phyloP scores from a whole-genome alignment of 306 rosid species.

The Pyrus communis region DNA sequence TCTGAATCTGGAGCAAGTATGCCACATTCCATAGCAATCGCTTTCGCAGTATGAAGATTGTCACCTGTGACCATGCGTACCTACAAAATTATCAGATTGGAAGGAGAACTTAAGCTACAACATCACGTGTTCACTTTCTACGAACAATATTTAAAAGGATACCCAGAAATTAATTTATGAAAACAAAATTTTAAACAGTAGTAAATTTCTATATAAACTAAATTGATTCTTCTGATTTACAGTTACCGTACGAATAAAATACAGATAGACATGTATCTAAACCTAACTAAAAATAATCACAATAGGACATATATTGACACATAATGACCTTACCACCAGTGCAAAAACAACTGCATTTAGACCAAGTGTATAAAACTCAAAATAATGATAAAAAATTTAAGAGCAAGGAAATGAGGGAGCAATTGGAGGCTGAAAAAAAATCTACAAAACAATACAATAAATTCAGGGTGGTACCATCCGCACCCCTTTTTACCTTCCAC shows the following conservation, averaged over 20 bases:
- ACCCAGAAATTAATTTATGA: neutral
- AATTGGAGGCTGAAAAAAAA: neutral
- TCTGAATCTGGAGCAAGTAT: conserved; percentile 52
- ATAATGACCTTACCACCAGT: neutral
- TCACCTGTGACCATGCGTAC: conserved; percentile 96
- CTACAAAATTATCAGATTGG: conserved; percentile 20
- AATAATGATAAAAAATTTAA: neutral
- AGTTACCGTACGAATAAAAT: neutral
- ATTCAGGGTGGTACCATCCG: no score
- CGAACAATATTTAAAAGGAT: neutral
- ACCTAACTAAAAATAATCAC: neutral
- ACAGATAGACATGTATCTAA: neutral
- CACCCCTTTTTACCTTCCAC: no score
- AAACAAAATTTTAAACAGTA: neutral
- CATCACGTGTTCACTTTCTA: neutral
- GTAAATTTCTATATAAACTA: neutral
- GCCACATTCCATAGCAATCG: conserved; percentile 91
- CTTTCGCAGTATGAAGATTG: conserved; percentile 84
- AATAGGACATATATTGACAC: neutral
- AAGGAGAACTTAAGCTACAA: neutral
- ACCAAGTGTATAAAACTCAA: neutral
- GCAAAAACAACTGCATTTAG: neutral
- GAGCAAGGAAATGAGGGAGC: neutral
- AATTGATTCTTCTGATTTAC: neutral
- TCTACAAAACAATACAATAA: neutral